These are phyloP conservation scores for Musa itinerans DNA, from an alignment of 176 grass and related monocot genomes.

Conservation along the genomic window DNA sequence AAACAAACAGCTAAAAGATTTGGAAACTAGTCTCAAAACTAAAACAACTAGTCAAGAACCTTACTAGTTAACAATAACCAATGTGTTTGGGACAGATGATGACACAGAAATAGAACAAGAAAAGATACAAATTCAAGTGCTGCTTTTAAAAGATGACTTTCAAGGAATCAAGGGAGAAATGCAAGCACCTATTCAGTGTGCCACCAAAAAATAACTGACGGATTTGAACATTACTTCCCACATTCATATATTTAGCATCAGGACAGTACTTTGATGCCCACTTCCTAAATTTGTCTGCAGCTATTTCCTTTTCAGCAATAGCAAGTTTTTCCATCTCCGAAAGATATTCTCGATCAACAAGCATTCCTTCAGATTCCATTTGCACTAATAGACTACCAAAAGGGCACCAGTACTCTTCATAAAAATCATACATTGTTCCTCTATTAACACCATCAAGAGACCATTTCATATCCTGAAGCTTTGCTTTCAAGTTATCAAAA, in stretches of 20 bases:
- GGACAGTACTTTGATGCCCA: conserved; percentile 87
- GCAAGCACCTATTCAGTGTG: conserved; percentile 52
- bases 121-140: neutral
- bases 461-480: conserved; percentile 56
- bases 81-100: neutral
- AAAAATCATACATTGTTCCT: conserved; percentile 87
- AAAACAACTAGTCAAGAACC: neutral
- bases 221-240: conserved; percentile 86
- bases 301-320: conserved; percentile 53
- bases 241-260: conserved; percentile 95
- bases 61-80: neutral
- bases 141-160: neutral
- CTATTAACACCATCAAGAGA: conserved; percentile 41
- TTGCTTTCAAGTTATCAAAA: conserved; percentile 73
- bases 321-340: conserved; percentile 73
- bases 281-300: conserved; percentile 62
- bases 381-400: conserved; percentile 74
- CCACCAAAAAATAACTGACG: conserved; percentile 83
- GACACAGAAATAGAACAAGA: neutral
- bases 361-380: conserved; percentile 90
- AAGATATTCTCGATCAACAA: conserved; percentile 68
- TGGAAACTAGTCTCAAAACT: neutral
- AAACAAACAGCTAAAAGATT: too few relatives aligned
- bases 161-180: neutral
- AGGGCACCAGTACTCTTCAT: conserved; percentile 82